phyloP scores from a whole-genome alignment of 306 rosid species.

The Glycyrrhiza uralensis region DNA sequence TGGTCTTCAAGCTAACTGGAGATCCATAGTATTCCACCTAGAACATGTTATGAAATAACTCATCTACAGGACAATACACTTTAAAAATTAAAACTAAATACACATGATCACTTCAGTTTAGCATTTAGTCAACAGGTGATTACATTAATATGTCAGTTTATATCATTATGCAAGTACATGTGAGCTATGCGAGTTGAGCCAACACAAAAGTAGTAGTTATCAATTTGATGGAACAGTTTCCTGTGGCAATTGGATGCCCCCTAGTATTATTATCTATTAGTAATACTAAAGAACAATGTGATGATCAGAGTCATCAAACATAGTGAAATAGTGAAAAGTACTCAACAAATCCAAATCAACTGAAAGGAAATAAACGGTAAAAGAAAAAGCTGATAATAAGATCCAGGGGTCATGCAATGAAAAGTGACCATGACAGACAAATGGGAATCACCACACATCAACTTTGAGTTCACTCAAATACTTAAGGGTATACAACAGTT shows the following conservation, averaged over 20 bases:
- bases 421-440: neutral
- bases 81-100: neutral
- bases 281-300: neutral
- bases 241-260: neutral
- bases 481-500: neutral
- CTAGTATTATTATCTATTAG: neutral
- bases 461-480: neutral
- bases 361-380: neutral
- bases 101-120: neutral
- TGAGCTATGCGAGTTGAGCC: neutral
- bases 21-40: conserved; percentile 96
- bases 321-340: neutral
- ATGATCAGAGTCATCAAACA: conserved; percentile 6
- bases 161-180: neutral
- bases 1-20: conserved; percentile 90
- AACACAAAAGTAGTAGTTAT: neutral
- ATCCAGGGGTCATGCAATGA: neutral
- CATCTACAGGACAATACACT: conserved; percentile 16
- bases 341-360: neutral
- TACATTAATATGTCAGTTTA: neutral
- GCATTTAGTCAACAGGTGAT: neutral
- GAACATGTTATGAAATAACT: conserved; percentile 25
- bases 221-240: neutral
- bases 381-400: neutral
- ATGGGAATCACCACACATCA: neutral